These are phyloP conservation scores for Neonectria ditissima DNA, from an alignment of 2,329 filamentous ascomycete species.

Conservation along the genomic window DNA sequence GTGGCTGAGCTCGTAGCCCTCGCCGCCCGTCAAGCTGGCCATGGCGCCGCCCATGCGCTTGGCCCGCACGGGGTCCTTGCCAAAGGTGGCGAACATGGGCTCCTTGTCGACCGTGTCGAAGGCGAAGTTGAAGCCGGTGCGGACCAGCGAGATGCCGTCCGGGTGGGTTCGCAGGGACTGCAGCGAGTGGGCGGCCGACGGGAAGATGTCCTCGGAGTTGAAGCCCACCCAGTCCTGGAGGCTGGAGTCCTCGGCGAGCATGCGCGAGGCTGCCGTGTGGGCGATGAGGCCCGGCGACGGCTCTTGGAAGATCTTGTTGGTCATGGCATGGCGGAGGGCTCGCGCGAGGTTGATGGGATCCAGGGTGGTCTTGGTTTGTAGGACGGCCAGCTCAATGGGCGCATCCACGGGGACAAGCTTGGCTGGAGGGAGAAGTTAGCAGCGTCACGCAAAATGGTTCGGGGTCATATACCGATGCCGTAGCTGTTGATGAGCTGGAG, in stretches of 20 bases:
- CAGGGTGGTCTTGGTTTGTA: conserved; percentile 58
- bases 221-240: conserved; percentile 68
- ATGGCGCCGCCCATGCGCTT: conserved; percentile 67
- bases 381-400: conserved; percentile 59
- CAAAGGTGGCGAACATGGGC: conserved; percentile 66
- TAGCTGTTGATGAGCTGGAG: conserved; percentile 64
- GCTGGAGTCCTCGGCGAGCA: conserved; percentile 60
- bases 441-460: conserved; percentile 11
- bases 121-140: conserved; percentile 64
- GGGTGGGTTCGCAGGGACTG: conserved; percentile 59
- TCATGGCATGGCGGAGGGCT: conserved; percentile 68
- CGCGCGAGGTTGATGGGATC: conserved; percentile 64
- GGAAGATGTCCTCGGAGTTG: conserved; percentile 65
- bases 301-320: conserved; percentile 67
- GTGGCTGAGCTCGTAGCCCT: conserved; percentile 66
- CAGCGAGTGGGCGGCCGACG: conserved; percentile 60
- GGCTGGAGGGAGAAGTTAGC: conserved; percentile 48
- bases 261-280: conserved; percentile 66
- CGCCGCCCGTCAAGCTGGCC: conserved; percentile 64
- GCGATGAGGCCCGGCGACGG: conserved; percentile 61
- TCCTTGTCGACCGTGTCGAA: conserved; percentile 63
- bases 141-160: conserved; percentile 60
- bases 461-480: conserved; percentile 56
- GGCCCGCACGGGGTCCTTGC: conserved; percentile 60
- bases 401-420: conserved; percentile 62